phyloP scores from a whole-genome alignment of 371 early-diverging fungal genomes.

The Mucor plumbeus region DNA sequence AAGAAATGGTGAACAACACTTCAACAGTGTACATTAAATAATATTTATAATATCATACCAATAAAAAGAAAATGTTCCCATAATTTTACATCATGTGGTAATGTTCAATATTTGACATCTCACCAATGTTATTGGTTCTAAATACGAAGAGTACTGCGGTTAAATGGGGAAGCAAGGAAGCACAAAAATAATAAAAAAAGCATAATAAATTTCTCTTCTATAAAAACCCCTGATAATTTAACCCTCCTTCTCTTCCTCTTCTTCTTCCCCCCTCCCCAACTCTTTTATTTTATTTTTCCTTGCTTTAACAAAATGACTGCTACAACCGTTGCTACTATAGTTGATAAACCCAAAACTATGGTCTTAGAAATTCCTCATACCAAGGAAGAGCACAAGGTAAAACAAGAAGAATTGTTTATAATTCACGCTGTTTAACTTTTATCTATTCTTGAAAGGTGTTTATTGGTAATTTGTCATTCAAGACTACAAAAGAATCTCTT shows the following conservation, averaged over 20 bases:
- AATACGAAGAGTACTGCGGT: neutral
- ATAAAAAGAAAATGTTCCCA: neutral
- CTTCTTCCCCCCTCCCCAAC: neutral
- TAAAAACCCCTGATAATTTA: slow-evolving; percentile 5
- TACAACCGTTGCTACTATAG: neutral
- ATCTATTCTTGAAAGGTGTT: slow-evolving; percentile 68
- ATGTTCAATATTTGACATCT: slow-evolving; percentile 3
- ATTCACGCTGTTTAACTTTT: neutral
- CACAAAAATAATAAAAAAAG: neutral
- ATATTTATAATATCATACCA: neutral
- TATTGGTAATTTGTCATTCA: slow-evolving; percentile 93
- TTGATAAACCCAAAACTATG: neutral
- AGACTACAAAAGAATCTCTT: slow-evolving; percentile 80
- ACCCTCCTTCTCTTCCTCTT: neutral
- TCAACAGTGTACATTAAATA: neutral
- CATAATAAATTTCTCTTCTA: neutral
- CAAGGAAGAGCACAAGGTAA: slow-evolving; percentile 18
- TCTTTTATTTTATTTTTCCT: neutral
- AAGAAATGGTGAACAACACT: slow-evolving; percentile 21
- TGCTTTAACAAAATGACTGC: neutral
- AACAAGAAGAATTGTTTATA: too few relatives aligned
- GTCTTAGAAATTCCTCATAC: neutral
- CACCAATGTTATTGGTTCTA: slow-evolving; percentile 6
- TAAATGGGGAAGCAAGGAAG: neutral
- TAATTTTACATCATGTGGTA: slow-evolving; percentile 6